Evolutionary conservation across 495 filamentous ascomycete species (phyloP).

Genomic region (Neurospora africana): DNA sequence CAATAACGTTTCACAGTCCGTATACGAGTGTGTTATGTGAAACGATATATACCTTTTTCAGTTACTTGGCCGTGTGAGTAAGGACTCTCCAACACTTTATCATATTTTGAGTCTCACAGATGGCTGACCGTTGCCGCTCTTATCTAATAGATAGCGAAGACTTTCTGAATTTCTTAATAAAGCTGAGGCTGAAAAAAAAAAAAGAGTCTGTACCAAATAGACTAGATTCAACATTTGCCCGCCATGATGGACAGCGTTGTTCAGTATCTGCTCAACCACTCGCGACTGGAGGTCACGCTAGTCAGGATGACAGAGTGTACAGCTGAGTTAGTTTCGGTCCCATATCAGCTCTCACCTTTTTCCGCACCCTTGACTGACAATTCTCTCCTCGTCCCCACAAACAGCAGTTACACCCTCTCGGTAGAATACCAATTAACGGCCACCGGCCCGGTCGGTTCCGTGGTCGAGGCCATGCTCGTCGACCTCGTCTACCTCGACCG

Average conservation of each 20-base stretch:
- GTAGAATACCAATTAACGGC: constrained; percentile 9
- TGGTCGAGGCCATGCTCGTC: constrained; percentile 18
- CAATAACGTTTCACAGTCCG: background rate
- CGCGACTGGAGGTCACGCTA: constrained; percentile 10
- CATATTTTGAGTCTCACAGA: background rate
- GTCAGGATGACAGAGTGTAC: constrained; percentile 14
- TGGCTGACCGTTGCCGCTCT: background rate
- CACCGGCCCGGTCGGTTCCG: constrained; percentile 18
- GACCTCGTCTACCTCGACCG: constrained; percentile 10
- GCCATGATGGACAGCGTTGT: constrained; percentile 15
- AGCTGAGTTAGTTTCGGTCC: constrained; percentile 7
- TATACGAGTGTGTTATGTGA: background rate
- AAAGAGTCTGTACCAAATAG: background rate
- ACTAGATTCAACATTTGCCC: background rate
- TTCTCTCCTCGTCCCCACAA: background rate
- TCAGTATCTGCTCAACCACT: constrained; percentile 11
- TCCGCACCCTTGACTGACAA: background rate
- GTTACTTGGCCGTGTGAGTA: background rate
- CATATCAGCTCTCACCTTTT: constrained; percentile 6
- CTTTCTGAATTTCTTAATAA: background rate
- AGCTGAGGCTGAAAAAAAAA: background rate
- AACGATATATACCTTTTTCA: background rate
- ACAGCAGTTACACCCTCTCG: background rate
- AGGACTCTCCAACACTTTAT: background rate
- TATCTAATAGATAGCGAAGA: background rate